These are phyloP conservation scores for Roridomyces roridus DNA, from an alignment of 768 basidiomycete genomes.

Conservation along the genomic window DNA sequence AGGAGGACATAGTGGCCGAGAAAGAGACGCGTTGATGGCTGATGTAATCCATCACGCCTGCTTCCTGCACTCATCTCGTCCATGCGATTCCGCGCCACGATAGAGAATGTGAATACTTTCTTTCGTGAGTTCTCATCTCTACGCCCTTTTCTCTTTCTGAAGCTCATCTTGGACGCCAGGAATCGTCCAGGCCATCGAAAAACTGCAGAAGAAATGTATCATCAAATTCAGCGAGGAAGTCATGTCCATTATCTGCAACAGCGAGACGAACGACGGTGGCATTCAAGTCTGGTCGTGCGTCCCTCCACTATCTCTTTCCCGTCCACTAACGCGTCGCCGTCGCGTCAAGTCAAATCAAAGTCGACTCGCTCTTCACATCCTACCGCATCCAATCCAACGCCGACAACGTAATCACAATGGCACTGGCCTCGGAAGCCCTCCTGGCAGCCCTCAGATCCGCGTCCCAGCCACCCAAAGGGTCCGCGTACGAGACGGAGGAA, in stretches of 20 bases:
- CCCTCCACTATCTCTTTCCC: background rate
- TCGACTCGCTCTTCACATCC: conserved; percentile 69
- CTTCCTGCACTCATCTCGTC: background rate
- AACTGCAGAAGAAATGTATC: conserved; percentile 83
- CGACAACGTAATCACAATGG: conserved; percentile 78
- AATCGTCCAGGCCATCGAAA: conserved; percentile 82
- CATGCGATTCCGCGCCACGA: conserved; percentile 69
- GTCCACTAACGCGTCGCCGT: conserved; percentile 1
- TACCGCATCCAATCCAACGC: conserved; percentile 91
- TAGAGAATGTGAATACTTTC: conserved; percentile 65
- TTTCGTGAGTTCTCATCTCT: conserved; percentile 44
- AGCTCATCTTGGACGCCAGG: conserved; percentile 44
- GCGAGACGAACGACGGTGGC: conserved; percentile 79
- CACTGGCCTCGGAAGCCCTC: conserved; percentile 77
- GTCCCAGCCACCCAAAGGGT: conserved; percentile 47
- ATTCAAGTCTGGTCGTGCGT: conserved; percentile 83
- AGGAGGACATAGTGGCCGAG: conserved; percentile 2
- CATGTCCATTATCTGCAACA: conserved; percentile 86
- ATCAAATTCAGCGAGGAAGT: conserved; percentile 78
- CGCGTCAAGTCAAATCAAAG: conserved; percentile 61
- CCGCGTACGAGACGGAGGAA: conserved; percentile 62
- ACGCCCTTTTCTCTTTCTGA: background rate
- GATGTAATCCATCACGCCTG: background rate
- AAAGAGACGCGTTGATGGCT: background rate
- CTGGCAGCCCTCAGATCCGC: conserved; percentile 75